Percentiles rank a stretch among this genome's conserved stretches.
Conservation (phyloP, 352 stramenopile species). For the Globisporangium iwayamae region DNA sequence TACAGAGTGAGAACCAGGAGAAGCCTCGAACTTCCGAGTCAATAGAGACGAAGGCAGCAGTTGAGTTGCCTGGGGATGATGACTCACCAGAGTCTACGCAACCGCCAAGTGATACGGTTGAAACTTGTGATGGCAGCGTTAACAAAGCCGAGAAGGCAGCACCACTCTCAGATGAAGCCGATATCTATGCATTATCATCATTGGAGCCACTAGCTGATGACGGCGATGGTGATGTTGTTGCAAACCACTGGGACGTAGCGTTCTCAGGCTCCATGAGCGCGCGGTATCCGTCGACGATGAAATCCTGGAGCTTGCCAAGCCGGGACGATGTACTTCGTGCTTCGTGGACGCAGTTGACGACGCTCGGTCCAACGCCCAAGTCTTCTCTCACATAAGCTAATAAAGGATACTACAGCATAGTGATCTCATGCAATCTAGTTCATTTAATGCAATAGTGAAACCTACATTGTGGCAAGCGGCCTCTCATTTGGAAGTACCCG, state of each 20-base stretch:
- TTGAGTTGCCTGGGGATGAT: neutral
- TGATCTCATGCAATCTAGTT: neutral
- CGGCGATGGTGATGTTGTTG: neutral
- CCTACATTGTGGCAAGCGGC: no score
- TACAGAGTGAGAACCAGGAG: neutral
- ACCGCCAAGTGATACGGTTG: neutral
- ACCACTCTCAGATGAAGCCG: neutral
- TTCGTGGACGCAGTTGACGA: slow-evolving; percentile 14
- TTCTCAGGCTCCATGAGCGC: slow-evolving; percentile 1
- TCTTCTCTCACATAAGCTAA: neutral
- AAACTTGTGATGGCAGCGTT: neutral
- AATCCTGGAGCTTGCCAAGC: slow-evolving; percentile 12
- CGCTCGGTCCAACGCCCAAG: neutral
- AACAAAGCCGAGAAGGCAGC: neutral
- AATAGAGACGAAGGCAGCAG: neutral
- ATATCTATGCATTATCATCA: neutral
- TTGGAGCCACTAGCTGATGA: neutral
- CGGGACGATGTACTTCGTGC: slow-evolving; percentile 13
- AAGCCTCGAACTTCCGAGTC: neutral
- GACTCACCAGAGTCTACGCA: neutral
- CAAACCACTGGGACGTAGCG: neutral
- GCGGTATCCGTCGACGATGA: slow-evolving; percentile 17
- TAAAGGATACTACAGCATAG: neutral
- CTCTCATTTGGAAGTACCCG: slow-evolving; percentile 30
- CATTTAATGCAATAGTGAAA: neutral